These are phyloP conservation scores for Triticum dicoccoides DNA, from an alignment of 176 grass and related monocot genomes.

Conservation along the genomic window DNA sequence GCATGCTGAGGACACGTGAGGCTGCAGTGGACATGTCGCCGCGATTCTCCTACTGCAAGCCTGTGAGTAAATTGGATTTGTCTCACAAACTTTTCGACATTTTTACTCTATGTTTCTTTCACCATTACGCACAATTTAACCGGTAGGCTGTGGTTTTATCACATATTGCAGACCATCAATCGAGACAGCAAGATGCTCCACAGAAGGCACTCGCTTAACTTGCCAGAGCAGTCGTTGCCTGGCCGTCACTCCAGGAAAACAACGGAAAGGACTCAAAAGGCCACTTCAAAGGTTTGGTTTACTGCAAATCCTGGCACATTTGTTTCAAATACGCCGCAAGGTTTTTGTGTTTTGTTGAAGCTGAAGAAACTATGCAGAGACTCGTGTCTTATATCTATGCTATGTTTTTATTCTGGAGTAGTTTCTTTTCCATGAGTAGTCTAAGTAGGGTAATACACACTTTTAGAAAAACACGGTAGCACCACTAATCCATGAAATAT, in stretches of 20 bases:
- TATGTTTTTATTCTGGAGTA: not conserved
- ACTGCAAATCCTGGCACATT: not conserved
- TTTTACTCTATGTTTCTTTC: not conserved
- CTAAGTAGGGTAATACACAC: not conserved
- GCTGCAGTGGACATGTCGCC: constrained; percentile 54
- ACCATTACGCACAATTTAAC: not conserved
- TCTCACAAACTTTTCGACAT: not conserved
- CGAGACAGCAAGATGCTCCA: constrained; percentile 46
- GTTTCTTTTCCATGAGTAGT: not conserved
- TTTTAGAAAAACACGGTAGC: not conserved
- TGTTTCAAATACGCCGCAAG: not conserved
- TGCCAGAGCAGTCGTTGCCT: constrained; percentile 25
- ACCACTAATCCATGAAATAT: not conserved
- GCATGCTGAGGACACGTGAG: constrained; percentile 41
- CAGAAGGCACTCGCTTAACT: constrained; percentile 51
- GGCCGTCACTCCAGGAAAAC: constrained; percentile 25
- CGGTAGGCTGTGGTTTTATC: not conserved
- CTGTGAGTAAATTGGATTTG: constrained; percentile 46
- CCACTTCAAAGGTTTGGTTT: constrained; percentile 51
- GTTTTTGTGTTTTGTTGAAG: not conserved
- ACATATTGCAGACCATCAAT: constrained; percentile 28
- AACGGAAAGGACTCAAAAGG: constrained; percentile 28
- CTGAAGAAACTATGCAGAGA: not conserved
- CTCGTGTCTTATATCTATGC: not conserved
- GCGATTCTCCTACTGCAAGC: constrained; percentile 59